These are phyloP conservation scores for Citrus sp. DNA, from an alignment of 345 rosid species.

Conservation along the genomic window DNA sequence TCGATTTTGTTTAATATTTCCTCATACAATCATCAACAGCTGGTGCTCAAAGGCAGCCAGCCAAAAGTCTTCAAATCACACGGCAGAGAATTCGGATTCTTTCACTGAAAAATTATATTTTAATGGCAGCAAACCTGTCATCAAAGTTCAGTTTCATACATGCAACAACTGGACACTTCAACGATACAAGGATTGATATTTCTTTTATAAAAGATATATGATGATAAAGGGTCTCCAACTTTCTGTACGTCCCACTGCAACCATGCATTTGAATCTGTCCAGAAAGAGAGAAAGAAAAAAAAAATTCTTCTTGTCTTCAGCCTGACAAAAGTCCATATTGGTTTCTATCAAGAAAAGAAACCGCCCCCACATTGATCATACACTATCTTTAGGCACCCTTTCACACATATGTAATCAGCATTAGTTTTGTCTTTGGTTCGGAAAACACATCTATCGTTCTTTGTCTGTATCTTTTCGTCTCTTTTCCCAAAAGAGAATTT, in stretches of 20 bases:
- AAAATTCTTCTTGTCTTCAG: constrained; percentile 39
- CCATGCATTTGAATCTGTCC: constrained; percentile 41
- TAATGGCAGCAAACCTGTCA: not conserved
- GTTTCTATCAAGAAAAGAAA: constrained; percentile 24
- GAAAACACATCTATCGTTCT: not conserved
- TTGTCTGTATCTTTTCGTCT: not conserved
- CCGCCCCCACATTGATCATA: not conserved
- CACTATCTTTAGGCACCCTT: not conserved
- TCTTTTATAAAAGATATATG: constrained; percentile 3
- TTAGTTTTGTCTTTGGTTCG: constrained; percentile 8
- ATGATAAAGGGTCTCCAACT: constrained; percentile 23
- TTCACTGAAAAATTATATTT: not conserved
- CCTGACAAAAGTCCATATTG: constrained; percentile 46
- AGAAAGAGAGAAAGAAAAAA: not conserved
- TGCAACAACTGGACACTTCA: constrained; percentile 19
- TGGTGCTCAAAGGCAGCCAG: not conserved
- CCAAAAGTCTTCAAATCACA: not conserved
- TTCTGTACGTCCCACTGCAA: constrained; percentile 31
- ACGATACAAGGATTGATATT: not conserved
- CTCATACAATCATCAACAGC: not conserved
- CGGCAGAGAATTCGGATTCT: not conserved
- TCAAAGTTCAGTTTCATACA: not conserved
- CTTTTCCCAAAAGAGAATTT: constrained; percentile 3
- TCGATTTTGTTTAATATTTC: not conserved
- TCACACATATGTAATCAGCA: not conserved